Evolutionary conservation across 805 yeast species (phyloP).

Genomic region (Brettanomyces nanus): DNA sequence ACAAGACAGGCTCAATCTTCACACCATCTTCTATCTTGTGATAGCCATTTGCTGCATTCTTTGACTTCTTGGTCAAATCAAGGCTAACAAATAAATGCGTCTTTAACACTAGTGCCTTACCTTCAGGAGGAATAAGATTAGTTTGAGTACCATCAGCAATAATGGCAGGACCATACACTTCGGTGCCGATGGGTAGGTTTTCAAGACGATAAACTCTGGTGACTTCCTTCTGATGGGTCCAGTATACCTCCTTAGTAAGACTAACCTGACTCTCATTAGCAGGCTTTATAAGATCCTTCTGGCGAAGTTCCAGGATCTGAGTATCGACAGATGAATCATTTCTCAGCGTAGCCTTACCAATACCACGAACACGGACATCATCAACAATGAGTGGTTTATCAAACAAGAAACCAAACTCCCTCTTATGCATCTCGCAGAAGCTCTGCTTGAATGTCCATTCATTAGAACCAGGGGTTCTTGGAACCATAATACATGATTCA

Average conservation of each 20-base stretch:
- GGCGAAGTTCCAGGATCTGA: slow-evolving; percentile 36
- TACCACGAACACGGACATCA: slow-evolving; percentile 66
- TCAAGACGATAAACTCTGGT: slow-evolving; percentile 52
- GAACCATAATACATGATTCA: slow-evolving; percentile 80
- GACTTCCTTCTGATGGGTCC: slow-evolving; percentile 40
- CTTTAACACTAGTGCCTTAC: slow-evolving; percentile 46
- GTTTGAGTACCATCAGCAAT: slow-evolving; percentile 79
- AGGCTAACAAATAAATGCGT: slow-evolving; percentile 50
- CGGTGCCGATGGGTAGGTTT: slow-evolving; percentile 44
- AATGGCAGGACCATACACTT: slow-evolving; percentile 63
- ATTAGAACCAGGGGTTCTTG: slow-evolving; percentile 13
- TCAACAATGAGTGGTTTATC: slow-evolving; percentile 49
- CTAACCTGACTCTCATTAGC: slow-evolving; percentile 19
- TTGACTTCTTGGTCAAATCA: slow-evolving; percentile 5
- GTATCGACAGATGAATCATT: slow-evolving; percentile 36
- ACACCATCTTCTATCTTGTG: slow-evolving; percentile 10
- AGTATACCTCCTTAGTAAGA: slow-evolving; percentile 43
- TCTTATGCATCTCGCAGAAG: slow-evolving; percentile 48
- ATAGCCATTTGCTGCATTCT: slow-evolving; percentile 13
- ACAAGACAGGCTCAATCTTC: slow-evolving; percentile 55
- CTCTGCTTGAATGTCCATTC: slow-evolving; percentile 30
- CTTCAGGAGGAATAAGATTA: slow-evolving; percentile 57
- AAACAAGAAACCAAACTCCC: slow-evolving; percentile 68
- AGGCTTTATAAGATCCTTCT: slow-evolving; percentile 15
- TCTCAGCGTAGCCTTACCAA: slow-evolving; percentile 49